A percentile compares a stretch with the other conserved stretches of the same genome.
Evolutionary conservation across 148 eudicot genomes (phyloP).

Genomic region (Vaccinium myrtillus): DNA sequence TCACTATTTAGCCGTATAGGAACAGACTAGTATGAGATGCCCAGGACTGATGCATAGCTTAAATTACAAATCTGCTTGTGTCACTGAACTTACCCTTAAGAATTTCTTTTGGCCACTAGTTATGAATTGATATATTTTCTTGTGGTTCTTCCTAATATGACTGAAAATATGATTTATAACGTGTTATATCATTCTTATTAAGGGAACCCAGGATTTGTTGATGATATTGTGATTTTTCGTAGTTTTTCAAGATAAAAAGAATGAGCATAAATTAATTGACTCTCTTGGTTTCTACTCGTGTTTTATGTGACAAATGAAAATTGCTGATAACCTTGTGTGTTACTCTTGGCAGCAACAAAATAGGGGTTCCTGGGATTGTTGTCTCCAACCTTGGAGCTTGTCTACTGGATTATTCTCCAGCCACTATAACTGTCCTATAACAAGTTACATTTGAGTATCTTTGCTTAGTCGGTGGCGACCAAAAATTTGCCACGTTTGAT

Average conservation of each 20-base stretch:
- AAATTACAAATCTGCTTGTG: too few species aligned
- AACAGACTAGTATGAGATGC: too few species aligned
- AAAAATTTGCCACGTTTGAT: neutral
- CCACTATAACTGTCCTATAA: conserved; percentile 69
- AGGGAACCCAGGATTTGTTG: neutral
- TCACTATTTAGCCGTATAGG: too few species aligned
- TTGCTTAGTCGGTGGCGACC: neutral
- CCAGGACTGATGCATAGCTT: too few species aligned
- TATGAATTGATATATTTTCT: too few species aligned
- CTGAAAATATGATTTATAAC: too few species aligned
- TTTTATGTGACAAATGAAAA: neutral
- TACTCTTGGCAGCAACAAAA: conserved; percentile 53
- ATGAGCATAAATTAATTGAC: neutral
- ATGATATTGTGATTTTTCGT: neutral
- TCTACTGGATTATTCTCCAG: conserved; percentile 77
- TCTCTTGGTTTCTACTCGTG: neutral
- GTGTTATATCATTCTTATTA: neutral
- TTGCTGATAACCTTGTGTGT: conserved; percentile 4
- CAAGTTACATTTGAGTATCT: conserved; percentile 11
- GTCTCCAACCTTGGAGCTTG: conserved; percentile 90
- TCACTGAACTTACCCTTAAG: too few species aligned
- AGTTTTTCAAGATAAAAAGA: neutral
- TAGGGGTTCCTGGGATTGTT: conserved; percentile 68
- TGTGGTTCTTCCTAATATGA: too few species aligned
- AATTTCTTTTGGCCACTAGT: too few species aligned